Evolutionary conservation across 2,329 filamentous ascomycete species (phyloP).

Genomic region (Daldinia sp.): DNA sequence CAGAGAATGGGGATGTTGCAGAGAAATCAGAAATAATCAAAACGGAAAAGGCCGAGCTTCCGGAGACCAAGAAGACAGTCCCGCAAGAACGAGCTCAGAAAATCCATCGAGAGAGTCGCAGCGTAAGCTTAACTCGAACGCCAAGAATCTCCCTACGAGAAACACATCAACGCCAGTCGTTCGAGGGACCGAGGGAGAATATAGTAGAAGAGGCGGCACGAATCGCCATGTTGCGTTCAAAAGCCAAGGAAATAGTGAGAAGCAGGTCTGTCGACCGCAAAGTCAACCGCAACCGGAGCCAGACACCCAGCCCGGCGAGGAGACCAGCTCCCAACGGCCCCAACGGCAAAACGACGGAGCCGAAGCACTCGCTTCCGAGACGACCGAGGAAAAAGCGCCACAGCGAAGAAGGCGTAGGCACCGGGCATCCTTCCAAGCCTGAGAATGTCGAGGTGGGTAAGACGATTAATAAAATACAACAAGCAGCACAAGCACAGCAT

Average conservation of each 20-base stretch:
- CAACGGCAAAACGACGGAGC: constrained; percentile 4
- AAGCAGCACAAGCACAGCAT: constrained; percentile 5
- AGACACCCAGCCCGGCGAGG: constrained; percentile 17
- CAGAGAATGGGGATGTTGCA: not conserved
- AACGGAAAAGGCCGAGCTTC: not conserved
- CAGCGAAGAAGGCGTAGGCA: constrained; percentile 36
- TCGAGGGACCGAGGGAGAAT: constrained; percentile 24
- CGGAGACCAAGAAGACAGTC: constrained; percentile 1
- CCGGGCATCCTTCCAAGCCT: constrained; percentile 36
- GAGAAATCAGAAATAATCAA: constrained; percentile 9
- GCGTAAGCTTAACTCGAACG: not conserved
- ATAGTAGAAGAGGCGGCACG: constrained; percentile 42
- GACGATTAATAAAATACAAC: not conserved
- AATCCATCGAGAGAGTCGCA: constrained; percentile 6
- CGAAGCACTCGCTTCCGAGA: constrained; percentile 17
- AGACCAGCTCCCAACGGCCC: constrained; percentile 4
- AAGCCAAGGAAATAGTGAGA: constrained; percentile 29
- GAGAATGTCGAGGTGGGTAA: constrained; percentile 3
- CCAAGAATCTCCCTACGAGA: constrained; percentile 7
- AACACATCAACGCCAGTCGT: constrained; percentile 16
- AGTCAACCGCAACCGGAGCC: constrained; percentile 12
- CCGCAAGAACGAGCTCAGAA: constrained; percentile 1
- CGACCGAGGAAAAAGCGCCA: constrained; percentile 16
- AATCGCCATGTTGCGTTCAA: constrained; percentile 41
- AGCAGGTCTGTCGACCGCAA: constrained; percentile 26